phyloP scores from a whole-genome alignment of 495 filamentous ascomycete species.

The Ramalina intermedia region DNA sequence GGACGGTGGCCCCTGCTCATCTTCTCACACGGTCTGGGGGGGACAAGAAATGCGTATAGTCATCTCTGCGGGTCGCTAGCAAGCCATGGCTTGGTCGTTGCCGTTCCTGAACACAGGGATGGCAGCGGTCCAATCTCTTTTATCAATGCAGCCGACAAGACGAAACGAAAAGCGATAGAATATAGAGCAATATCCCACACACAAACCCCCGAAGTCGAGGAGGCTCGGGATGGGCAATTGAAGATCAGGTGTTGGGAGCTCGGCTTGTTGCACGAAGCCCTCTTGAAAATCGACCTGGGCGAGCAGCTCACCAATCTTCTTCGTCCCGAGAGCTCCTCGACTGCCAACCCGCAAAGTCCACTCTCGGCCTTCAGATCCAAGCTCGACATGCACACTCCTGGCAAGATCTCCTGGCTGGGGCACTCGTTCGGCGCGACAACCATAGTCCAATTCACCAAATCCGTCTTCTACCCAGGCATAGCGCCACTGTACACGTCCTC shows the following conservation, averaged over 20 bases:
- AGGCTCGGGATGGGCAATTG: conserved; percentile 48
- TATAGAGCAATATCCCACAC: conserved; percentile 33
- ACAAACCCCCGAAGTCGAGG: conserved; percentile 39
- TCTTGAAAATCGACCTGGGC: conserved; percentile 45
- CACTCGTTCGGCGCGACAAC: conserved; percentile 67
- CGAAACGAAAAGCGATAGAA: conserved; percentile 11
- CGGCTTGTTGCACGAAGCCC: conserved; percentile 43
- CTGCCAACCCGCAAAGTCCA: conserved; percentile 4
- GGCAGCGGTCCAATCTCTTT: conserved; percentile 53
- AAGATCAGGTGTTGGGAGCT: conserved; percentile 61
- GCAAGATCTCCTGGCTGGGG: conserved; percentile 53
- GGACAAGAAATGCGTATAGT: conserved; percentile 60
- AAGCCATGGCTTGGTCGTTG: conserved; percentile 58
- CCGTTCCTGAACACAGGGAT: conserved; percentile 66
- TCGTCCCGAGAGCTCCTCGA: not conserved
- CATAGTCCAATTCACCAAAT: conserved; percentile 58
- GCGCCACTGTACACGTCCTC: conserved; percentile 39
- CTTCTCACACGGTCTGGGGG: conserved; percentile 70
- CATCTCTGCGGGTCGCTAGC: conserved; percentile 55
- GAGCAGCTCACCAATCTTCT: conserved; percentile 22
- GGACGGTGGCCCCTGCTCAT: conserved; percentile 59
- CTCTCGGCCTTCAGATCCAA: conserved; percentile 35
- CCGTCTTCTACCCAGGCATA: conserved; percentile 41
- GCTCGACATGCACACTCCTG: conserved; percentile 53
- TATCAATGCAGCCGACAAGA: conserved; percentile 21